Conservation (phyloP, 306 rosid species). For the Myrica gale region DNA sequence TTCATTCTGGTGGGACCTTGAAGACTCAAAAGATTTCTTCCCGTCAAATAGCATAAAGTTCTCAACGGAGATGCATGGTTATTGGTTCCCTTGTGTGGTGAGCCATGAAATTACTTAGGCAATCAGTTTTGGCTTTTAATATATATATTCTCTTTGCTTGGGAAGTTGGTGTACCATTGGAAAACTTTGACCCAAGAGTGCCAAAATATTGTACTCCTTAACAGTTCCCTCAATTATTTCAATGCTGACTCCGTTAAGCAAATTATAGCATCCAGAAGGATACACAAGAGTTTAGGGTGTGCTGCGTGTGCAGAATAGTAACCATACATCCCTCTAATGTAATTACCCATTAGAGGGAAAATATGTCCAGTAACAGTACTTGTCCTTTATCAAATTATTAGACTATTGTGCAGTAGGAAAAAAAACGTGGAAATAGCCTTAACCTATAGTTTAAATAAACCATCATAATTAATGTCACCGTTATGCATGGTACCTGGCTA, state of each 20-base stretch:
- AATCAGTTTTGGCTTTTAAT: background rate
- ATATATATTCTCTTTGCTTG: background rate
- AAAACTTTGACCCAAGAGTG: background rate
- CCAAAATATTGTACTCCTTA: no score
- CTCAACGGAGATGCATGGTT: background rate
- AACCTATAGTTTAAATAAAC: background rate
- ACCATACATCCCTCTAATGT: no score
- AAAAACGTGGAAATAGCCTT: background rate
- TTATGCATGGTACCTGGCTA: slow-evolving; percentile 7
- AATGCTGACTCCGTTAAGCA: no score
- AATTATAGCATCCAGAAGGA: no score
- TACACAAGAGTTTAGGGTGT: no score
- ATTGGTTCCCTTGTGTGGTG: no score
- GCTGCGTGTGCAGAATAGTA: no score
- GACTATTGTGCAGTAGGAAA: background rate
- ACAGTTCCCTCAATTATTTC: no score
- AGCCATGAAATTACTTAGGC: no score
- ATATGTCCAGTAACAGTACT: no score
- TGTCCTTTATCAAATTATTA: no score
- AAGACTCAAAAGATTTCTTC: background rate
- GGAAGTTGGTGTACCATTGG: background rate
- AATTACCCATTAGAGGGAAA: no score
- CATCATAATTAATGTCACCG: slow-evolving; percentile 1
- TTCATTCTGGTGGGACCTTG: background rate
- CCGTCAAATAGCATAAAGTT: background rate